Evolutionary conservation across 129 eudicot species (phyloP).

Genomic region (Centaurea solstitialis): DNA sequence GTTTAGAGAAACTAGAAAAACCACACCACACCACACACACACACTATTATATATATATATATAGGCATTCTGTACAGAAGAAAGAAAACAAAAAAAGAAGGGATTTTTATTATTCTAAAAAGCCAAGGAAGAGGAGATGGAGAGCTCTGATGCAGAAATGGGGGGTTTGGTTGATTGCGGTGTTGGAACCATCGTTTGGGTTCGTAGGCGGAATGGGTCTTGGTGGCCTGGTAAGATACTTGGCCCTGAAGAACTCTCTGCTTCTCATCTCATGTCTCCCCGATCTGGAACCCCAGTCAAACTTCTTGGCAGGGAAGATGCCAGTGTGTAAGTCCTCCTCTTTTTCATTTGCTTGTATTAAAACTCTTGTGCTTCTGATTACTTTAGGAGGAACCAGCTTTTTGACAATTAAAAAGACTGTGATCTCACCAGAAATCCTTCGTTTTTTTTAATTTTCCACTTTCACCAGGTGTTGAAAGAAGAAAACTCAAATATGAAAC

Average conservation of each 20-base stretch:
- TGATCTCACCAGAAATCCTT: not conserved
- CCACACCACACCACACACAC: too few relatives aligned
- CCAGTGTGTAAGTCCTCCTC: conserved; percentile 81
- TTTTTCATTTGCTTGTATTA: too few relatives aligned
- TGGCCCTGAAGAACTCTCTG: conserved; percentile 82
- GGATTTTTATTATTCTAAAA: too few relatives aligned
- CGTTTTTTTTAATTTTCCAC: not conserved
- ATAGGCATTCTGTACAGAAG: not conserved
- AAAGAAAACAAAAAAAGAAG: too few relatives aligned
- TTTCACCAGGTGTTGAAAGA: not conserved
- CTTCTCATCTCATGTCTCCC: conserved; percentile 92
- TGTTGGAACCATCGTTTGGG: conserved; percentile 96
- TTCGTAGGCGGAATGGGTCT: conserved; percentile 91
- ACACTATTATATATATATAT: too few relatives aligned
- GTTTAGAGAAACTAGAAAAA: not conserved
- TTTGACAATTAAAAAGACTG: not conserved
- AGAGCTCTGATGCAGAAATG: conserved; percentile 63
- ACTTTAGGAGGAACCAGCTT: not conserved
- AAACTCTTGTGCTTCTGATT: not conserved
- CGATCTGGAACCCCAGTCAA: conserved; percentile 98
- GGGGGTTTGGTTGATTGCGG: conserved; percentile 62
- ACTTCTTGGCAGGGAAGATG: conserved; percentile 98
- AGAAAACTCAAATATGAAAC: not conserved
- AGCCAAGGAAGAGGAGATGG: conserved; percentile 45
- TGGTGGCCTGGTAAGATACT: conserved; percentile 99